Evolutionary conservation across 148 eudicot species (phyloP), one percentile per base, ranked within the genome.

Genomic region (Pharnaceum exiguum): DNA sequence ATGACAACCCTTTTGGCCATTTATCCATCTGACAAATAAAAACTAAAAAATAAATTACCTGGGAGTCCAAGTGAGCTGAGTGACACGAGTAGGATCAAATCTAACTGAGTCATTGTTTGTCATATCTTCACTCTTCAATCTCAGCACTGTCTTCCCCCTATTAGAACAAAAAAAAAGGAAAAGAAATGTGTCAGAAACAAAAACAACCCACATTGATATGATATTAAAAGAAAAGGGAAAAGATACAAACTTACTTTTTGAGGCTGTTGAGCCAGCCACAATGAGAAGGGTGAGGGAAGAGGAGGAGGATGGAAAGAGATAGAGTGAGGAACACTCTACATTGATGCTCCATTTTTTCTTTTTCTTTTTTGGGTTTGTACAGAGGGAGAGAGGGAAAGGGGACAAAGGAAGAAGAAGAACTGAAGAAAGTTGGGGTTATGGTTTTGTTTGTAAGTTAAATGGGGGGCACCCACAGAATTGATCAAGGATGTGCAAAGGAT

Each of bases 1-100:
- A 29, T 19, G 30, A 60, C n/a, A n/a, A n/a, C n/a, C n/a, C n/a
- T n/a, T n/a, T n/a, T n/a, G n/a, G n/a, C n/a, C n/a, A n/a, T n/a
- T n/a, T n/a, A n/a, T n/a, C n/a, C n/a, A n/a, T n/a, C n/a, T n/a
- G 35, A 30, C 31, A 37, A 23, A 42, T 18, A 33, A 22, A 13
- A 17, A 32, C 19, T 29, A 25, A 16, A 37, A 50, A 30, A 21
- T 7, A 5, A 35, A 46, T 35, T 7, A 91, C 98, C 98, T 88
- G 50, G 98, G 98, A 33, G 42, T 76, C 96, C 96, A 83, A 24
- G 95, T 83, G 59, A 93, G 72, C 61, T 83, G 95, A 57, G 80
- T 76, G 72, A 93, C 89, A 56, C 88, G 83, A 35, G 86, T 77
- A 25, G 95, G 98, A 77, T 93, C 95, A 60, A 85, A 55, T 5